Conservation (phyloP, 2,329 filamentous ascomycete genomes). For the Trichoderma arundinaceum region DNA sequence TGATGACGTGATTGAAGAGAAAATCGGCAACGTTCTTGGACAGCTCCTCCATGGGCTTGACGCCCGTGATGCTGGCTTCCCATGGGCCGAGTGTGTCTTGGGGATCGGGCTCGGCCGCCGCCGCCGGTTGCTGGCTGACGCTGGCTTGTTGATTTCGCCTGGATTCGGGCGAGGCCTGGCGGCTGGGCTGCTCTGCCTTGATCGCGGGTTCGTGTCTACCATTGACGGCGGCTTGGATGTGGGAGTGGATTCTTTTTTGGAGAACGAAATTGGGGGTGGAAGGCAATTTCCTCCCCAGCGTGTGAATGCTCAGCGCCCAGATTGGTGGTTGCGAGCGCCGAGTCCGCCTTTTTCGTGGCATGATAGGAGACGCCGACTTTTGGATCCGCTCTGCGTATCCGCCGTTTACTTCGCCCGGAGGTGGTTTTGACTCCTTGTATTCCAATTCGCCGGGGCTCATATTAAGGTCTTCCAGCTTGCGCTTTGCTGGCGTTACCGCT, state of each 20-base stretch:
- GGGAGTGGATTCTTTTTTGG: constrained; percentile 46
- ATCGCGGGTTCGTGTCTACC: constrained; percentile 45
- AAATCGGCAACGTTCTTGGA: constrained; percentile 82
- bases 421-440: constrained; percentile 53
- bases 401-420: constrained; percentile 58
- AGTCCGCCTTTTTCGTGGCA: constrained; percentile 49
- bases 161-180: constrained; percentile 56
- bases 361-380: constrained; percentile 43
- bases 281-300: constrained; percentile 46
- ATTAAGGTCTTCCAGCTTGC: constrained; percentile 49
- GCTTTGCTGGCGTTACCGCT: constrained; percentile 48
- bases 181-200: constrained; percentile 47
- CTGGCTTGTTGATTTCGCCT: constrained; percentile 42
- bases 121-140: constrained; percentile 34
- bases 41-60: constrained; percentile 74
- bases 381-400: constrained; percentile 34
- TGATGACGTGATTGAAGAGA: constrained; percentile 73
- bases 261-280: constrained; percentile 54
- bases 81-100: constrained; percentile 58
- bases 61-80: constrained; percentile 72
- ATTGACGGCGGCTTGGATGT: constrained; percentile 42
- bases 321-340: constrained; percentile 49
- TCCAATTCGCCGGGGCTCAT: constrained; percentile 59
- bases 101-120: constrained; percentile 39
- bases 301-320: constrained; percentile 55